A percentile compares a stretch with the other conserved stretches of the same genome.
phyloP scores from a whole-genome alignment of 768 basidiomycete genomes.

The Mycena capillaripes region DNA sequence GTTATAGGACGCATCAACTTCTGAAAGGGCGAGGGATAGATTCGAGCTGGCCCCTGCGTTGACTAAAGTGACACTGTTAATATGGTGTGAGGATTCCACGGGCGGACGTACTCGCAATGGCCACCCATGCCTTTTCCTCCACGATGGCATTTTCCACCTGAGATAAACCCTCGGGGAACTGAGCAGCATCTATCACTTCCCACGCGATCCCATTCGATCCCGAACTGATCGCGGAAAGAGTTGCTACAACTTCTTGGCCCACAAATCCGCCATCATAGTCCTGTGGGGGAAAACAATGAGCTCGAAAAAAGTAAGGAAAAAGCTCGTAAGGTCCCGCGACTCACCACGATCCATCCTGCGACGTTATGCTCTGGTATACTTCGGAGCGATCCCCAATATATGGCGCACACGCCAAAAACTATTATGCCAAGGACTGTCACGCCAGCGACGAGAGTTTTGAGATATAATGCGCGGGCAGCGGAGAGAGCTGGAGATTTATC shows the following conservation, averaged over 20 bases:
- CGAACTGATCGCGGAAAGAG: slow-evolving; percentile 46
- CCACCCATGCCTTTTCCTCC: slow-evolving; percentile 68
- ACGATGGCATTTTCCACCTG: slow-evolving; percentile 61
- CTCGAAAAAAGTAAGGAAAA: not conserved
- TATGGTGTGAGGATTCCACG: not conserved
- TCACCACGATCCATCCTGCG: slow-evolving; percentile 70
- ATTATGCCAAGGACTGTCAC: slow-evolving; percentile 54
- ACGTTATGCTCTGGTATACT: slow-evolving; percentile 58
- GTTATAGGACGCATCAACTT: slow-evolving; percentile 60
- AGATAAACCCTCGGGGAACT: slow-evolving; percentile 60
- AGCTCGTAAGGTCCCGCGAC: slow-evolving; percentile 45
- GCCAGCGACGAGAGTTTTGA: slow-evolving; percentile 57
- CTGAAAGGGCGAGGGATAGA: slow-evolving; percentile 52
- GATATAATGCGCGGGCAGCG: slow-evolving; percentile 55
- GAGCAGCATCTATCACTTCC: slow-evolving; percentile 54
- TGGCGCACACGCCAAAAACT: slow-evolving; percentile 65
- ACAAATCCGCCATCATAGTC: slow-evolving; percentile 73
- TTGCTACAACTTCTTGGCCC: slow-evolving; percentile 60
- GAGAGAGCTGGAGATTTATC: slow-evolving; percentile 43
- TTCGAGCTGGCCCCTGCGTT: slow-evolving; percentile 55
- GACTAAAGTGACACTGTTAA: slow-evolving; percentile 41
- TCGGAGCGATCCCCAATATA: slow-evolving; percentile 73
- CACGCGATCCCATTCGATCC: slow-evolving; percentile 58
- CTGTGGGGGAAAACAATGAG: slow-evolving; percentile 42
- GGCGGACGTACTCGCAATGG: slow-evolving; percentile 61